Base-by-base conservation (phyloP, 2,329 filamentous ascomycete genomes). In the Diaporthe humulicola region DNA sequence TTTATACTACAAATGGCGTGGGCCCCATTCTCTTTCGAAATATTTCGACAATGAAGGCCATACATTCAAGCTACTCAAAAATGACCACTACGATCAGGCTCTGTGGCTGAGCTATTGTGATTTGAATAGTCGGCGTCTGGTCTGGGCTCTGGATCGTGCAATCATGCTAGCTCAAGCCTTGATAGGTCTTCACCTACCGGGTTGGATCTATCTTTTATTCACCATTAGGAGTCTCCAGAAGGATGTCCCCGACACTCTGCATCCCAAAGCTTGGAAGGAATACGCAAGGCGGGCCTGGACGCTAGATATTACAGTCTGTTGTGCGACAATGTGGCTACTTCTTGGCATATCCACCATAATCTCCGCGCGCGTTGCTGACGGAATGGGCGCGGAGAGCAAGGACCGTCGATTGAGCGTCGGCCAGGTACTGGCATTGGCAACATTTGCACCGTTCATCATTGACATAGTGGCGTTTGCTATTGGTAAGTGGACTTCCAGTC, bases 241-340 rank as follows among this genome's bases (percentile, higher is more conserved):
- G 19, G 1, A 36, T 3, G 6, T 5, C 5, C 25, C 12, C 12
- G 12, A 5, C 12, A 1, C n/a, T 52, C 5, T 52, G 6, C 0
- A 30, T 9, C 1, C 25, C 17, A 17, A 30, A 3, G 6, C 5
- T 0, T 54, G n/a, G 50, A 9, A 30, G 14, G 30, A 8, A 25
- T 9, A 30, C 50, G 14, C 25, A 3, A 28, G 9, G 2, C 6
- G 2, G 12, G 25, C 50, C 14, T 30, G 54, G 4, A 17, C 9
- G 8, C 30, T 57, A 2, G 8, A 57, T 10, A 36, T 57, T 12
- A 2, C 8, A 6, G 1, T 57, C 19, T 36, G 19, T 22, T 57
- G 30, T 14, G 54, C 17, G 10, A 57, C 12, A 10, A 57, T 57
- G 30, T 57, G 54, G 30, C 10, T 36, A 10, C 54, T 57, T n/a